Conservation (phyloP, 2,329 filamentous ascomycete species). For the Claviceps maximensis region DNA sequence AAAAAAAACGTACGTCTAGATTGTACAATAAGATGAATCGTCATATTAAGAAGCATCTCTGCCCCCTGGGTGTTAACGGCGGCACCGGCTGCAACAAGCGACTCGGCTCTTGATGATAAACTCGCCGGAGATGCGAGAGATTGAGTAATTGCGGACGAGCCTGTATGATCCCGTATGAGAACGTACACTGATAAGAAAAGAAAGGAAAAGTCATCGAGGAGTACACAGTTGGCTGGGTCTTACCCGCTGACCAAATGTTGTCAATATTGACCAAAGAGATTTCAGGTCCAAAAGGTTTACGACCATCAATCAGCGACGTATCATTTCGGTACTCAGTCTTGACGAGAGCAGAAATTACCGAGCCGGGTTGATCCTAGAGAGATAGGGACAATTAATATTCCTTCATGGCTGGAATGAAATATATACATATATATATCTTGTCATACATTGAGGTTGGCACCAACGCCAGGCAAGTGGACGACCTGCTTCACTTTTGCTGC, state of each 20-base stretch:
- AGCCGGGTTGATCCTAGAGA: conserved; percentile 13
- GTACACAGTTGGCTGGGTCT: not conserved
- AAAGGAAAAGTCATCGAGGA: not conserved
- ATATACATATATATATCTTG: no score
- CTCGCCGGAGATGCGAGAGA: conserved; percentile 2
- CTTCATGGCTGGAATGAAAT: not conserved
- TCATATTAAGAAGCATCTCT: conserved; percentile 10
- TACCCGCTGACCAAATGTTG: conserved; percentile 10
- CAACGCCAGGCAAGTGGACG: conserved; percentile 42
- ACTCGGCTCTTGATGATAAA: conserved; percentile 8
- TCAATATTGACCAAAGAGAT: conserved; percentile 12
- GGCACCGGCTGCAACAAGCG: conserved; percentile 10
- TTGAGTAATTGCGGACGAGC: not conserved
- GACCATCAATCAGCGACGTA: conserved; percentile 10
- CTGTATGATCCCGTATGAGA: not conserved
- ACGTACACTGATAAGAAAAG: not conserved
- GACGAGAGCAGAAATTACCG: conserved; percentile 9
- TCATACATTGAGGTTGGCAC: conserved; percentile 13
- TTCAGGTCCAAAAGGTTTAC: conserved; percentile 10
- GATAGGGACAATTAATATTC: not conserved
- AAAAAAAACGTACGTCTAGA: conserved; percentile 1
- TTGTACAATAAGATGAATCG: conserved; percentile 10
- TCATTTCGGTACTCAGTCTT: conserved; percentile 10
- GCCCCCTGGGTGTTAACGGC: conserved; percentile 11
- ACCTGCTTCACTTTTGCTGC: conserved; percentile 32